Evolutionary conservation across 2,329 filamentous ascomycete genomes (phyloP), one percentile per base, ranked within the genome.

Genomic region (Aspergillus sp.): DNA sequence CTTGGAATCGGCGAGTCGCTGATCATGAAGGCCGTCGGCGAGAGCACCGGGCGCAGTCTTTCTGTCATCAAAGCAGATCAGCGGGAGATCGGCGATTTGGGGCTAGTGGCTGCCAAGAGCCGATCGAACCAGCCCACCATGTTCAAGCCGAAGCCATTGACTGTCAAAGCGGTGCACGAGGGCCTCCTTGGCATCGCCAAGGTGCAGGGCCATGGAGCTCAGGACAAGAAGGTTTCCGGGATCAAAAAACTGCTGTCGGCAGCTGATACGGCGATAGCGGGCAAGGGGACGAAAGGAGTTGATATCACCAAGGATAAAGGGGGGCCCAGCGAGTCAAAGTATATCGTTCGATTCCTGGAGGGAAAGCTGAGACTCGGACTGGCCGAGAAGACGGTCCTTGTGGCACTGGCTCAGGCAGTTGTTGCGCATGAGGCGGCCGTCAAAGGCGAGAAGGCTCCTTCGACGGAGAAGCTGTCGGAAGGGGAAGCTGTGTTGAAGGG

Each of bases 11-110:
- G 91, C 35, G 91, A 98, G 62, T 96, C 89, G 1, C 64, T 98
- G 16, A 95, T 98, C 50, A 96, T 96, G 88, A 98, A 96, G 59
- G 85, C 91, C 4, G 93, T 98, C 51, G 89, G 89, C 8, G 89
- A 96, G 64, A 82, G 80, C 17, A 98, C 91, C 0, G 91, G 91
- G 7, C 79, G 91, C 39, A 93, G 79, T 50, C 63, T 95, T 29
- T 73, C 80, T 24, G 79, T 94, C 32, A 94, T 98, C 68, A 96
- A 95, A 64, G 78, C 82, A 30, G 88, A 96, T 48, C 91, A 98
- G 54, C 86, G 91, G 51, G 86, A 95, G 49, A 94, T 96, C 59
- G 91, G 91, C 33, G 91, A 98, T 58, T 71, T 98, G 8, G 91
- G 91, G 8, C 68, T 96, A 20, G 89, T 98, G 1, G 91, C 91